Percentiles rank a stretch among this genome's conserved stretches.
These are phyloP conservation scores for Yamadazyma nakazawae DNA, from an alignment of 805 yeast genomes.

Conservation along the genomic window DNA sequence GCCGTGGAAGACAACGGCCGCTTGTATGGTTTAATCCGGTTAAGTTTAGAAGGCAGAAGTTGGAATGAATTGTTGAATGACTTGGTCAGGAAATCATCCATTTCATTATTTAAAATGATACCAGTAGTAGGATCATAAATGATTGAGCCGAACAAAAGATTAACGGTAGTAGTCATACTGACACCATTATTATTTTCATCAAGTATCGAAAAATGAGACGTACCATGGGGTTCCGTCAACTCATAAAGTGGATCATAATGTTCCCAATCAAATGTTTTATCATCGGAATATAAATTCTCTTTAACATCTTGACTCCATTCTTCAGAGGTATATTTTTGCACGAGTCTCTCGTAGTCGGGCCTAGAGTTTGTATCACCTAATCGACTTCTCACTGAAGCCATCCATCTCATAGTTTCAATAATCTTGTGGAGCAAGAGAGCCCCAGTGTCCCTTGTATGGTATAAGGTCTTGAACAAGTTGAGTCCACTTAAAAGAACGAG, in stretches of 20 bases:
- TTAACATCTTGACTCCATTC: constrained; percentile 58
- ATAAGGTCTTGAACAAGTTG: constrained; percentile 50
- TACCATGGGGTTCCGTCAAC: constrained; percentile 80
- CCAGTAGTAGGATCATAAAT: constrained; percentile 84
- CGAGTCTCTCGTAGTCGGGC: constrained; percentile 15
- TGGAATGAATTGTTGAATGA: constrained; percentile 70
- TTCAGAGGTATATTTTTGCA: constrained; percentile 42
- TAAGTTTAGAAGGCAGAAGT: constrained; percentile 75
- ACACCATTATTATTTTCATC: constrained; percentile 78
- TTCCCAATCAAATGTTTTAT: constrained; percentile 60
- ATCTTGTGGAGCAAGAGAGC: constrained; percentile 57
- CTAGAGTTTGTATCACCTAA: constrained; percentile 58
- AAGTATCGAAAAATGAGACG: constrained; percentile 80
- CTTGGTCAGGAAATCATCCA: constrained; percentile 91
- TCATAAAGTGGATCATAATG: constrained; percentile 80
- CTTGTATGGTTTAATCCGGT: constrained; percentile 69
- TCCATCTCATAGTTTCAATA: constrained; percentile 91
- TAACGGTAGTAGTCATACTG: constrained; percentile 84
- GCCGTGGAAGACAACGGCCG: constrained; percentile 84
- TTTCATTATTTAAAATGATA: constrained; percentile 77
- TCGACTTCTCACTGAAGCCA: constrained; percentile 80
- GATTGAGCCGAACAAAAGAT: constrained; percentile 76
- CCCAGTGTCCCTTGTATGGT: constrained; percentile 17
- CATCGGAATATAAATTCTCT: constrained; percentile 48
- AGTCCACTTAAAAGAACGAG: constrained; percentile 76